Conservation (phyloP, 129 eudicot genomes). For the Rutidosis leptorrhynchoides region DNA sequence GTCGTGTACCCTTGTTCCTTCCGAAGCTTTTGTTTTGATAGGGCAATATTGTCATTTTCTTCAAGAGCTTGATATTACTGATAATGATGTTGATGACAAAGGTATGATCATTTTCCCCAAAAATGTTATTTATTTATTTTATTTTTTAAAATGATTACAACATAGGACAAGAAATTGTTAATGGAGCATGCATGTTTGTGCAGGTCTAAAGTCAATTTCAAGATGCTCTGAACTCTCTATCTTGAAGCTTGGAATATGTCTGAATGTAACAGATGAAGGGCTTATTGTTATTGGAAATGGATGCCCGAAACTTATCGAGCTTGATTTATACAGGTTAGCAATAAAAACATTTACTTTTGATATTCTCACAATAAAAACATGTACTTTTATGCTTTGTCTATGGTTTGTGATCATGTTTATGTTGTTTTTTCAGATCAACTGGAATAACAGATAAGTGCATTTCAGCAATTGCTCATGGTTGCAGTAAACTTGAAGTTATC, state of each 20-base stretch:
- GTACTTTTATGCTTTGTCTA: not conserved
- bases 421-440: conserved; percentile 54
- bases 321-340: conserved; percentile 87
- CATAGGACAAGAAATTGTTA: not conserved
- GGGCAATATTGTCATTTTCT: conserved; percentile 72
- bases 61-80: conserved; percentile 94
- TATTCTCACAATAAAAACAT: too few species aligned
- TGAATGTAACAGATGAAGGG: conserved; percentile 76
- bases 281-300: conserved; percentile 59
- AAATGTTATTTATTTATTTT: not conserved
- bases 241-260: conserved; percentile 83
- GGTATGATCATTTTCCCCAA: conserved; percentile 36
- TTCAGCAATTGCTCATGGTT: conserved; percentile 67
- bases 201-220: conserved; percentile 90
- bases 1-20: conserved; percentile 71
- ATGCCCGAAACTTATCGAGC: conserved; percentile 78
- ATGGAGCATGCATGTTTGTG: conserved; percentile 7
- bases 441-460: conserved; percentile 72
- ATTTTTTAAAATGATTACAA: conserved; percentile 2
- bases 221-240: conserved; percentile 61
- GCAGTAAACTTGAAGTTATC: conserved; percentile 65
- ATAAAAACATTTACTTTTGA: conserved; percentile 10
- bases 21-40: conserved; percentile 81
- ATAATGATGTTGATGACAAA: conserved; percentile 85
- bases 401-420: conserved; percentile 21